Conservation (phyloP, 352 stramenopile species). For the Salisapilia sapeloensis region DNA sequence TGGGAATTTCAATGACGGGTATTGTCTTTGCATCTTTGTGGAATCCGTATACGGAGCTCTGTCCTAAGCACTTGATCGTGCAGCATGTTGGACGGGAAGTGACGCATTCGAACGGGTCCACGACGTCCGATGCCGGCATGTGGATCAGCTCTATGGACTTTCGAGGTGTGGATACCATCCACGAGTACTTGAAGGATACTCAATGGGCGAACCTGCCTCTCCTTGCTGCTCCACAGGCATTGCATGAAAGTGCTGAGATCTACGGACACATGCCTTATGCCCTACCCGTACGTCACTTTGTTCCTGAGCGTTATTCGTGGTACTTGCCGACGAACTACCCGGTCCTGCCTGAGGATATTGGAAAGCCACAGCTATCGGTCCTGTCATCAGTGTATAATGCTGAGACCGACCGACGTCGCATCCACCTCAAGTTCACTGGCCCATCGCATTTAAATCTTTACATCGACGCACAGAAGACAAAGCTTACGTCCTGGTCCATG, state of each 20-base stretch:
- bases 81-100: slow-evolving; percentile 52
- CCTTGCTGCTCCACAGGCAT: slow-evolving; percentile 9
- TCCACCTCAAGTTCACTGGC: slow-evolving; percentile 50
- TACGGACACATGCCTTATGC: slow-evolving; percentile 58
- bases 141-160: slow-evolving; percentile 64
- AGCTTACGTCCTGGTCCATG: slow-evolving; percentile 56
- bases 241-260: slow-evolving; percentile 30
- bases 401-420: slow-evolving; percentile 24
- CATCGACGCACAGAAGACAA: slow-evolving; percentile 54
- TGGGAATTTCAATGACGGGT: slow-evolving; percentile 13
- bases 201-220: slow-evolving; percentile 24
- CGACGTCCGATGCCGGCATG: slow-evolving; percentile 40
- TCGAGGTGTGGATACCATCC: slow-evolving; percentile 27
- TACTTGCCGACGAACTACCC: slow-evolving; percentile 27
- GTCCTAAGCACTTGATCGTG: slow-evolving; percentile 46
- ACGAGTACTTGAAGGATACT: slow-evolving; percentile 18
- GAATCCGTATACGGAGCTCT: slow-evolving; percentile 63
- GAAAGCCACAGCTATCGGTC: slow-evolving; percentile 25
- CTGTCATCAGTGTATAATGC: slow-evolving; percentile 37
- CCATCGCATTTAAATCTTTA: slow-evolving; percentile 58
- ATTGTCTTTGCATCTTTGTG: slow-evolving; percentile 27
- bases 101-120: slow-evolving; percentile 16
- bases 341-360: slow-evolving; percentile 5
- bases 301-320: slow-evolving; percentile 54
- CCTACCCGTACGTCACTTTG: slow-evolving; percentile 36